A percentile compares a stretch with the other conserved stretches of the same genome.
Conservation (phyloP, 2,329 filamentous ascomycete genomes). For the Scedosporium minutisporum region DNA sequence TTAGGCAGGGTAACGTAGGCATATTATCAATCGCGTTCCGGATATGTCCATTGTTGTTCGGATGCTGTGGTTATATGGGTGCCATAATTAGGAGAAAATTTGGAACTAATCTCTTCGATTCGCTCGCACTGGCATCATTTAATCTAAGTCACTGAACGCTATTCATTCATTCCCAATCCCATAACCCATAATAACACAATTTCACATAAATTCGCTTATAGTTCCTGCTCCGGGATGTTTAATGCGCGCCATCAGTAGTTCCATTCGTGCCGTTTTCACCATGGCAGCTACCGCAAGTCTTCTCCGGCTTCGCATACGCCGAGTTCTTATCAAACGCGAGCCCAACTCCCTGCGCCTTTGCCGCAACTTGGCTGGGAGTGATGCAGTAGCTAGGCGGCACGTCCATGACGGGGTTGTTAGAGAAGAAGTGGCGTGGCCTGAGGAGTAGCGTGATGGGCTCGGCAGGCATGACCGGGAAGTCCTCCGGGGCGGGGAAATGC, state of each 20-base stretch:
- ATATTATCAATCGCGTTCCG: no score
- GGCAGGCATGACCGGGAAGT: constrained; percentile 86
- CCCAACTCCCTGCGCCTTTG: constrained; percentile 27
- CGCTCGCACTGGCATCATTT: no score
- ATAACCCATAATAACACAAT: not conserved
- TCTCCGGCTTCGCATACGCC: not conserved
- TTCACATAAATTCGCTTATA: not conserved
- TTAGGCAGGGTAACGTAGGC: no score
- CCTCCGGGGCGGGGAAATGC: constrained; percentile 81
- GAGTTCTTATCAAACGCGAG: not conserved
- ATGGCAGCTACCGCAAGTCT: not conserved
- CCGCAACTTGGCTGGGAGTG: constrained; percentile 59
- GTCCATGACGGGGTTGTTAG: constrained; percentile 68
- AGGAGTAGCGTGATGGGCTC: constrained; percentile 76
- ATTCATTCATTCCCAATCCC: not conserved
- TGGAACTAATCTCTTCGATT: no score
- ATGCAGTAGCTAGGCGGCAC: constrained; percentile 67
- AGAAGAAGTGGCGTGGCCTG: constrained; percentile 74
- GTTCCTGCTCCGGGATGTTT: not conserved
- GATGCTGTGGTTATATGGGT: no score
- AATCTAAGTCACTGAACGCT: no score
- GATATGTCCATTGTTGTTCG: no score
- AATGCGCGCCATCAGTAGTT: not conserved
- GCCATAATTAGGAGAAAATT: no score
- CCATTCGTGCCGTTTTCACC: not conserved